These are phyloP conservation scores for Tetrapisispora phaffii DNA, from an alignment of 805 yeast species.

Conservation along the genomic window DNA sequence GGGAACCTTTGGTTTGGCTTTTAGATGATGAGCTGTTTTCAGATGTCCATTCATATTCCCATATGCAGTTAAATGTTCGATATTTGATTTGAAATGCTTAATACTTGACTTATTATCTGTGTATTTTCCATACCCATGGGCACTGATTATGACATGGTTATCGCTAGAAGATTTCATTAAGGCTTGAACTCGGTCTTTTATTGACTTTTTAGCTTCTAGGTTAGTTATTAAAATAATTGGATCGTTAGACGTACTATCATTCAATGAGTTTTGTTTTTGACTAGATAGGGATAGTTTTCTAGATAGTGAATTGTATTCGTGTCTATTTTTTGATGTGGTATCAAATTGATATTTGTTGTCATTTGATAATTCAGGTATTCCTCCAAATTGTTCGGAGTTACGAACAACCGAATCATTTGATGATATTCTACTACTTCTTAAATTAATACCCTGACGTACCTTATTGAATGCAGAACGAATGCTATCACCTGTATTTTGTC, in stretches of 20 bases:
- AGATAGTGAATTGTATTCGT: not conserved
- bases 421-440: slow-evolving; percentile 1
- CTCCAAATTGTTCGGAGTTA: not conserved
- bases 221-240: slow-evolving; percentile 3
- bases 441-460: slow-evolving; percentile 12
- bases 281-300: not conserved
- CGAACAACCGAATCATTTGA: not conserved
- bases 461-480: slow-evolving; percentile 15
- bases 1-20: not conserved
- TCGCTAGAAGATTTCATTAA: slow-evolving; percentile 30
- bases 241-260: slow-evolving; percentile 3
- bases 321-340: not conserved
- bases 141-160: slow-evolving; percentile 43
- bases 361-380: not conserved
- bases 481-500: slow-evolving; percentile 23
- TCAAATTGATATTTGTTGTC: not conserved
- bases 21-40: too few relatives aligned
- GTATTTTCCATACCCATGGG: slow-evolving; percentile 74
- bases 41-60: not conserved
- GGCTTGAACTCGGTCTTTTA: slow-evolving; percentile 46
- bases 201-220: slow-evolving; percentile 26
- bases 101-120: slow-evolving; percentile 34
- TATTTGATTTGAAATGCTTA: not conserved
- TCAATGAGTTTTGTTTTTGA: slow-evolving; percentile 1
- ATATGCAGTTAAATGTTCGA: not conserved